Evolutionary conservation across 1,139 yeast genomes (phyloP).

Genomic region (Blastobotrys serpentis): DNA sequence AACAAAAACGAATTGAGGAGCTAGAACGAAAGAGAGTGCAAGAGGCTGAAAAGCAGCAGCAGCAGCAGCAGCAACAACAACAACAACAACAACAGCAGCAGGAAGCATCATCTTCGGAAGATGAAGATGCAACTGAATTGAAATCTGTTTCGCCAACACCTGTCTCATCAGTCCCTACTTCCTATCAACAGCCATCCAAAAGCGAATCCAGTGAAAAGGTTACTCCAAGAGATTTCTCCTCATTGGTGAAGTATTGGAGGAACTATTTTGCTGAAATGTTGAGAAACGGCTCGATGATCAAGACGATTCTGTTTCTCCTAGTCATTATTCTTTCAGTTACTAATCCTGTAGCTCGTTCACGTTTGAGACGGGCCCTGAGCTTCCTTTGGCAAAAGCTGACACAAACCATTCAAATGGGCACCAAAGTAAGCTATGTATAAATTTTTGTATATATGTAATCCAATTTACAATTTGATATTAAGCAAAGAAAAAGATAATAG

Average conservation of each 20-base stretch:
- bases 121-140: slow-evolving; percentile 6
- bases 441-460: not conserved
- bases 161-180: not conserved
- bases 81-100: slow-evolving; percentile 32
- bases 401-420: slow-evolving; percentile 29
- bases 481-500: slow-evolving; percentile 7
- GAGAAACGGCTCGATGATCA: slow-evolving; percentile 14
- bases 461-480: too few relatives aligned
- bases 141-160: not conserved
- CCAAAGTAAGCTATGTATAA: slow-evolving; percentile 30
- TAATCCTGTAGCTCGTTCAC: slow-evolving; percentile 20
- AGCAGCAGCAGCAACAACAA: slow-evolving; percentile 30
- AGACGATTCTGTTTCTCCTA: slow-evolving; percentile 20
- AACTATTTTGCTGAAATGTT: slow-evolving; percentile 13
- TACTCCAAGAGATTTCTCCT: slow-evolving; percentile 11
- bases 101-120: slow-evolving; percentile 44
- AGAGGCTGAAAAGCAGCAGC: slow-evolving; percentile 30
- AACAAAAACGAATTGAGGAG: slow-evolving; percentile 22
- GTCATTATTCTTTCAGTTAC: slow-evolving; percentile 25
- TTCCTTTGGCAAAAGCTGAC: slow-evolving; percentile 24
- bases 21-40: slow-evolving; percentile 15
- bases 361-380: slow-evolving; percentile 17
- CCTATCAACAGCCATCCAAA: slow-evolving; percentile 18
- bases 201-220: not conserved
- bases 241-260: slow-evolving; percentile 19